These are phyloP conservation scores for Aplosporella prunicola DNA, from an alignment of 2,329 filamentous ascomycete species.

Conservation along the genomic window DNA sequence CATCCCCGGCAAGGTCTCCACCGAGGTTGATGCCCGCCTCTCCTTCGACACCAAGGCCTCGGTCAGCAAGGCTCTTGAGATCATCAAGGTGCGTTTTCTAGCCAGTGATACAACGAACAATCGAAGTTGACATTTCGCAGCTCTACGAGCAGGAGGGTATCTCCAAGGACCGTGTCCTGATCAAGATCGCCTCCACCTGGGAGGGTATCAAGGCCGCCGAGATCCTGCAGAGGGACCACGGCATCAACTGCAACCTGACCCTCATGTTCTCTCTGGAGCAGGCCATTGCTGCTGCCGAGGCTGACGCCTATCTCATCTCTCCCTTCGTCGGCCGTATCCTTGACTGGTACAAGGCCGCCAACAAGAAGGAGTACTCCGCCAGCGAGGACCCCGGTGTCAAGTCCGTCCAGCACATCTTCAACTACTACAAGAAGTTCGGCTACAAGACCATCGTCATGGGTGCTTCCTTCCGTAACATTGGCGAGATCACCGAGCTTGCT, in stretches of 20 bases:
- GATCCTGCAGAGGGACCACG: slow-evolving; percentile 91
- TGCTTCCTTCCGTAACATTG: slow-evolving; percentile 90
- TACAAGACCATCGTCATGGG: slow-evolving; percentile 99
- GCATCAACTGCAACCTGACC: slow-evolving; percentile 96
- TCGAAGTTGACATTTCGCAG: slow-evolving; percentile 39
- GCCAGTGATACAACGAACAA: background rate
- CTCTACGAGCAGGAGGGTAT: slow-evolving; percentile 92
- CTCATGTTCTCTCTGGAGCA: slow-evolving; percentile 96
- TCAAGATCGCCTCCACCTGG: slow-evolving; percentile 99
- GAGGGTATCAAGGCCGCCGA: slow-evolving; percentile 98
- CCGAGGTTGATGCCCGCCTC: slow-evolving; percentile 91
- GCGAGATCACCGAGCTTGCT: slow-evolving; percentile 96
- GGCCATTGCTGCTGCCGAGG: slow-evolving; percentile 93
- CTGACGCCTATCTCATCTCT: slow-evolving; percentile 92
- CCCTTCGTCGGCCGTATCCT: slow-evolving; percentile 98
- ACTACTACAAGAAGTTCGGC: slow-evolving; percentile 99
- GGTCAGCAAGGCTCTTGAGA: slow-evolving; percentile 90
- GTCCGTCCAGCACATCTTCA: slow-evolving; percentile 89
- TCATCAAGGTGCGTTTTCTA: slow-evolving; percentile 67
- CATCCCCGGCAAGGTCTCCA: slow-evolving; percentile 96
- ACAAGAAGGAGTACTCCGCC: slow-evolving; percentile 86
- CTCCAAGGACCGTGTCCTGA: slow-evolving; percentile 86
- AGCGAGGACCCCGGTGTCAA: slow-evolving; percentile 93
- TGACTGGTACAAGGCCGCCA: slow-evolving; percentile 96
- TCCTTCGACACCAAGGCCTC: slow-evolving; percentile 92